phyloP scores from a whole-genome alignment of 192 early-diverging fungal genomes.

The Entrophospora sp. region DNA sequence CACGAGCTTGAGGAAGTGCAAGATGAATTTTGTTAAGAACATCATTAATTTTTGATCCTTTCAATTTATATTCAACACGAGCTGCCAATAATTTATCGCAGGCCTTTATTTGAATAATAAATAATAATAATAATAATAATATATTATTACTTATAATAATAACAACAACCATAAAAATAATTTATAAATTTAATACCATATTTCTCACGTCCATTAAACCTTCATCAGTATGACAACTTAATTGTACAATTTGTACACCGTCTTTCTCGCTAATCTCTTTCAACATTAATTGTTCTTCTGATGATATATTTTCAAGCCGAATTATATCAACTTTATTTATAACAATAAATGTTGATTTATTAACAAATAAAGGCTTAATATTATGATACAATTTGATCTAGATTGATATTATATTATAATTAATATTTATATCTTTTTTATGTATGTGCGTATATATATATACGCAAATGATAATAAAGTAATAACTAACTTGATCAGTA shows the following conservation, averaged over 20 bases:
- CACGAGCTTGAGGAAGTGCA: conserved; percentile 78
- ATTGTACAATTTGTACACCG: conserved; percentile 64
- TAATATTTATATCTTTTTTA: not conserved
- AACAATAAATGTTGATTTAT: conserved; percentile 94
- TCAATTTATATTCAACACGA: conserved; percentile 94
- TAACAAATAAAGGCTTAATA: conserved; percentile 97
- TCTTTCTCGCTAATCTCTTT: conserved; percentile 62
- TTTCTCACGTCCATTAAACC: conserved; percentile 97
- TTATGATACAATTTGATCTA: conserved; percentile 75
- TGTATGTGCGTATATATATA: too few relatives aligned
- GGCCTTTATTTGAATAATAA: conserved; percentile 30
- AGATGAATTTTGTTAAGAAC: conserved; percentile 96
- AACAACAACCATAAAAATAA: too few relatives aligned
- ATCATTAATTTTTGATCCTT: conserved; percentile 78
- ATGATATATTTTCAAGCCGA: conserved; percentile 68
- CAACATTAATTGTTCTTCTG: conserved; percentile 64
- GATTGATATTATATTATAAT: not conserved
- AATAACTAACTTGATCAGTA: conserved; percentile 60
- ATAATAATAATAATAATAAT: not conserved
- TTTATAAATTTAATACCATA: conserved; percentile 21
- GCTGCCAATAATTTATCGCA: conserved; percentile 89
- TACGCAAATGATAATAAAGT: too few relatives aligned
- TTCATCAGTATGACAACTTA: conserved; percentile 88
- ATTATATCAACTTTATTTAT: conserved; percentile 93
- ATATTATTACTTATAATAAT: too few relatives aligned